Base-by-base conservation (phyloP, 2,329 filamentous ascomycete species). In the Aspergillus luchuensis region DNA sequence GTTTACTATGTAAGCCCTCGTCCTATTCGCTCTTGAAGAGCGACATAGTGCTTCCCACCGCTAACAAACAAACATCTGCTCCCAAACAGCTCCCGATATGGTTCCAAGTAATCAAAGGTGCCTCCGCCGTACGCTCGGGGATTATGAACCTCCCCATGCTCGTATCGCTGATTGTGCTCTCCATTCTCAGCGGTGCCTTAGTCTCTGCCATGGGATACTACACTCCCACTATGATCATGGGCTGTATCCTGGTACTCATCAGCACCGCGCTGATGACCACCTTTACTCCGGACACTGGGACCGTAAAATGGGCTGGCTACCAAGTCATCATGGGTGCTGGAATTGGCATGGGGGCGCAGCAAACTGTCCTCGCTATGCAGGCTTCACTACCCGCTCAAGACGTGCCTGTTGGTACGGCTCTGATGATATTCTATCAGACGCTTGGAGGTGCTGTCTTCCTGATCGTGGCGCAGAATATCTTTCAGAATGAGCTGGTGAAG, bases 381-480 rank as follows among this genome's bases (percentile, higher is more conserved):
- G 69, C 74, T 7, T 72, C 75, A 1, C 67, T 76, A 8, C 62
- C 68, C 8, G 53, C 72, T 7, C 58, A 67, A n/a, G 72, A 76
- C 39, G 61, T 78, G 13, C 71, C 75, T 1, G 69, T 69, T 25
- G 74, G 69, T 8, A 76, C 74, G 13, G 69, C 71, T 11, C 54
- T 72, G 45, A 69, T 75, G 38, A 69, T 76, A 45, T 77, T 77
- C 61, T 61, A 64, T 55, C 71, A 74, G 41, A 72, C 65, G 6
- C 71, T 77, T 25, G 73, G 74, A 5, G 74, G 74, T 7, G 69
- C 74, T 2, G 56, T 85, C 1, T 84, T 85, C 62, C 76, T 85
- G 48, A 78, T 78, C 2, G 79, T 82, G 19, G 82, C 74, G 2
- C 80, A 85, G 64, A 81, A 78, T 62, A 2, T 21, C 1, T 43